Evolutionary conservation across 1,139 yeast genomes (phyloP), one percentile per base, ranked within the genome.

Genomic region (Saccharomycopsis hybrid): DNA sequence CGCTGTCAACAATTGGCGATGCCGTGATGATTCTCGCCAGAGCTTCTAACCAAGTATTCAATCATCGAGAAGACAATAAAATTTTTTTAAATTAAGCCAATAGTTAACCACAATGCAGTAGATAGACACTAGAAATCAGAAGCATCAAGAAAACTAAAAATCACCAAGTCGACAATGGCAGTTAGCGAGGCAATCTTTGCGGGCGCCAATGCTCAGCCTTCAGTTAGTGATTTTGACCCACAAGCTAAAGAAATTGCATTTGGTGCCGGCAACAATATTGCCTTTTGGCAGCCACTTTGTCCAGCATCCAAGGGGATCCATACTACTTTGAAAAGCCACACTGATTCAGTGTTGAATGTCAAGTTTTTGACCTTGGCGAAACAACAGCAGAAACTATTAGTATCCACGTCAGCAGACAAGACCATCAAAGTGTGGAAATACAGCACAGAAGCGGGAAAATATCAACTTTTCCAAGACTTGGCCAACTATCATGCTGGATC

Each of bases 131-230:
- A 18, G 18, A 18, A 18, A 18, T 18, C 18, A 18, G 18, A 18
- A 18, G 18, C 18, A 18, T 18, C 18, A 18, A 18, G 18, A 18
- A 18, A 18, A 18, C 18, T 18, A 18, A 18, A 18, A 18, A 18
- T 18, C 18, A 18, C 18, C 18, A 18, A 18, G 18, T 18, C 18
- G 18, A 18, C 18, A 18, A 18, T 18, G 18, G 18, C 18, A 18
- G 18, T 18, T 18, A 18, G 18, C 18, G 85, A 81, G 52, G 85
- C 85, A 41, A 70, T 83, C 5, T 82, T 87, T 58, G 72, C 82
- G 13, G 97, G 96, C 5, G 94, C 90, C 33, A 88, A 88, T 62
- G 77, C 78, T 56, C 90, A 85, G 59, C 74, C 85, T 8, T 78
- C 76, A 58, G 82, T 78, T 3, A 77, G 86, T 7, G 94, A 82